phyloP scores from a whole-genome alignment of 768 basidiomycete genomes.

The Ephemerocybe angulata region DNA sequence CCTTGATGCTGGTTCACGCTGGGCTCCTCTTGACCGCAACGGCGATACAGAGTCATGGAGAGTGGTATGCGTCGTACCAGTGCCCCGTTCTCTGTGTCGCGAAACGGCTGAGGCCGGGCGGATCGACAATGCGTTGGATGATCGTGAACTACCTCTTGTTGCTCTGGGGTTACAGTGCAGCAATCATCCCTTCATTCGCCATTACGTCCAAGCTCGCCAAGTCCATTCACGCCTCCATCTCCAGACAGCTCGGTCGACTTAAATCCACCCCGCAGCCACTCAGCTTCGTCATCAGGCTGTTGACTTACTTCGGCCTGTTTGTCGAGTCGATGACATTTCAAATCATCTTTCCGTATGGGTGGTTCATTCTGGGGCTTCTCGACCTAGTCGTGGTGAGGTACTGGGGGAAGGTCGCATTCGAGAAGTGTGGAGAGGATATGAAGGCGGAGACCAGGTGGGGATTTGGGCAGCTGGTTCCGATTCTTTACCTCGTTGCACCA shows the following conservation, averaged over 20 bases:
- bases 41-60: background rate
- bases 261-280: background rate
- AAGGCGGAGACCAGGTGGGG: background rate
- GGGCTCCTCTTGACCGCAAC: background rate
- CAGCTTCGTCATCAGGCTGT: background rate
- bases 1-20: constrained; percentile 1
- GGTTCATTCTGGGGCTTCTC: background rate
- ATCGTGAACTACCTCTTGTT: background rate
- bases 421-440: background rate
- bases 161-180: constrained; percentile 1
- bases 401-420: background rate
- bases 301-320: background rate
- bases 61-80: background rate
- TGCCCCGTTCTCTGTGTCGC: constrained; percentile 1
- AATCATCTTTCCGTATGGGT: background rate
- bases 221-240: background rate
- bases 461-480: constrained; percentile 5
- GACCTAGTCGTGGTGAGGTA: background rate
- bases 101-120: constrained; percentile 1
- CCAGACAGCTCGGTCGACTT: background rate
- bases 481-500: constrained; percentile 2
- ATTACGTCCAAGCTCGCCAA: background rate
- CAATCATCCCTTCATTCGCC: background rate
- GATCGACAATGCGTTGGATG: background rate
- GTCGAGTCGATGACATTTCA: constrained; percentile 3